A percentile compares a stretch with the other conserved stretches of the same genome.
Conservation (phyloP, 139 green algal genomes). For the Chlorella sorokiniana region DNA sequence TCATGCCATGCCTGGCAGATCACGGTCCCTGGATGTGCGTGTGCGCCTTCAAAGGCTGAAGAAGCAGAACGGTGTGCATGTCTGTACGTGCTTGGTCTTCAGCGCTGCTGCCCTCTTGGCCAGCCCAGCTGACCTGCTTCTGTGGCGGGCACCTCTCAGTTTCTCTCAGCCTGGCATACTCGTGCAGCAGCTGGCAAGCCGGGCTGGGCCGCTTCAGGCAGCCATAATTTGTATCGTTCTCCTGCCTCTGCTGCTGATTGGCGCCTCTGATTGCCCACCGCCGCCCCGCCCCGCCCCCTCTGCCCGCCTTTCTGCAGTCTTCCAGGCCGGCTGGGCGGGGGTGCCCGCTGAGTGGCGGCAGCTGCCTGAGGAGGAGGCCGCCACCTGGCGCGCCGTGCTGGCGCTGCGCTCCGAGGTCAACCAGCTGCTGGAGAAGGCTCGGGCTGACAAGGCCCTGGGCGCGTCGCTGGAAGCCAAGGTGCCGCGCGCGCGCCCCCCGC, state of each 20-base stretch:
- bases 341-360: conserved; percentile 56
- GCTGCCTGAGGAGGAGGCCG: conserved; percentile 41
- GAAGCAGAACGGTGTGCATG: neutral
- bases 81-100: too few relatives aligned
- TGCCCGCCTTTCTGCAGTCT: conserved; percentile 58
- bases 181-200: too few relatives aligned
- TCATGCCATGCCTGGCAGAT: neutral
- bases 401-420: conserved; percentile 76
- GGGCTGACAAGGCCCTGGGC: conserved; percentile 75
- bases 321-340: conserved; percentile 72
- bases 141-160: too few relatives aligned
- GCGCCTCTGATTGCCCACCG: neutral
- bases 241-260: neutral
- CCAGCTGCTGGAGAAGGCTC: conserved; percentile 79
- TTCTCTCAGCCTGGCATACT: too few relatives aligned
- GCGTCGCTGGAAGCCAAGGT: conserved; percentile 82
- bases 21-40: too few relatives aligned
- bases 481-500: conserved; percentile 32
- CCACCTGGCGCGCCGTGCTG: conserved; percentile 55
- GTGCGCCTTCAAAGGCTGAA: neutral
- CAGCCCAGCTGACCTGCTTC: too few relatives aligned
- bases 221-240: too few relatives aligned
- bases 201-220: too few relatives aligned
- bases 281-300: neutral
- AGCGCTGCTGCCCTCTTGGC: too few relatives aligned